Percentiles rank a stretch among this genome's conserved stretches.
Evolutionary conservation across 306 rosid genomes (phyloP).

Genomic region (Castanopsis chinensis): DNA sequence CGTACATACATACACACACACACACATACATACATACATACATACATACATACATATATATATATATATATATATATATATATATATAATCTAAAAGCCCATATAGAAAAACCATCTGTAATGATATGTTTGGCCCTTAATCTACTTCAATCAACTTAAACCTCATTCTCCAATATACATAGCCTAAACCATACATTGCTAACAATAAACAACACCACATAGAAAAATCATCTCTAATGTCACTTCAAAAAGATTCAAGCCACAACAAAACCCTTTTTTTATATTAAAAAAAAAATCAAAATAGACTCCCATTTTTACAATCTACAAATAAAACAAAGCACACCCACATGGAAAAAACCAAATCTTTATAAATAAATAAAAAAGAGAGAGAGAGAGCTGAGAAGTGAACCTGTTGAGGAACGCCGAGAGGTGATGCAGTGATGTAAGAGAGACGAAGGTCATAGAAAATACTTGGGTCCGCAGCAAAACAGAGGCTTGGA

Average conservation of each 20-base stretch:
- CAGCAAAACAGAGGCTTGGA: conserved; percentile 45
- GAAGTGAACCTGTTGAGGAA: conserved; percentile 66
- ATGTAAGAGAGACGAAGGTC: conserved; percentile 62
- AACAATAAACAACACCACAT: neutral
- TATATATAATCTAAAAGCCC: neutral
- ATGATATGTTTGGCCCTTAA: neutral
- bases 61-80: too few species aligned
- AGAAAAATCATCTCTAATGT: neutral
- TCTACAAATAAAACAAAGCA: neutral
- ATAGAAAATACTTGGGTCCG: conserved; percentile 51
- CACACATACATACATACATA: too few species aligned
- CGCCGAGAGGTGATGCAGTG: conserved; percentile 78
- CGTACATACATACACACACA: too few species aligned
- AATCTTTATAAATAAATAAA: neutral
- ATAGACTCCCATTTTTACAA: neutral
- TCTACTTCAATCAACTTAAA: neutral
- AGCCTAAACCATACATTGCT: neutral
- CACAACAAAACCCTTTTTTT: neutral
- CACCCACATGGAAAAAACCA: neutral
- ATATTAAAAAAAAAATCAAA: neutral
- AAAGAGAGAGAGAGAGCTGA: neutral
- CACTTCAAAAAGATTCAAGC: neutral
- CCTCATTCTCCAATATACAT: neutral
- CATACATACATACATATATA: too few species aligned
- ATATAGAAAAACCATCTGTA: neutral